Evolutionary conservation across 1,284 basidiomycete genomes (phyloP).

Genomic region (Moesziomyces parantarcticus): DNA sequence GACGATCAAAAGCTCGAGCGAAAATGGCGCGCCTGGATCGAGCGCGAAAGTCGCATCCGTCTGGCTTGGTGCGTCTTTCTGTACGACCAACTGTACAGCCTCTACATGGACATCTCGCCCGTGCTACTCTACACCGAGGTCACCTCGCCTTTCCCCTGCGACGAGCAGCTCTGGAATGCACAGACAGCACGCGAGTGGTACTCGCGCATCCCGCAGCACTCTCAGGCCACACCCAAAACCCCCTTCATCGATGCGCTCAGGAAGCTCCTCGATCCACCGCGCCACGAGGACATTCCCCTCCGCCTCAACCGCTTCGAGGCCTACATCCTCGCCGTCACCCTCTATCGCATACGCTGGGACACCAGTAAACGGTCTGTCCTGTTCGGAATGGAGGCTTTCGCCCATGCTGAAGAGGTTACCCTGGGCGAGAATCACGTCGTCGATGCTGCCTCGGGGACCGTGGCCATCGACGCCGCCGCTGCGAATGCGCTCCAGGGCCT

Average conservation of each 20-base stretch:
- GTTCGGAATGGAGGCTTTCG: conserved; percentile 11
- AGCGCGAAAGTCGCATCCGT: conserved; percentile 11
- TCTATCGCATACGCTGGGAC: conserved; percentile 28
- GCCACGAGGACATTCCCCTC: conserved; percentile 11
- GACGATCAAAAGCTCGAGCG: conserved; percentile 7
- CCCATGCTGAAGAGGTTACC: conserved; percentile 10
- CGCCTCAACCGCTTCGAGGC: conserved; percentile 22
- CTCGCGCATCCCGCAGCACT: background rate
- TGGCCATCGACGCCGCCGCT: conserved; percentile 8
- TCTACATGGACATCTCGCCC: conserved; percentile 24
- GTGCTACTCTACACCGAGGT: conserved; percentile 16
- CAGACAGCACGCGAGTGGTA: conserved; percentile 10
- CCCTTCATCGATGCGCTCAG: conserved; percentile 8
- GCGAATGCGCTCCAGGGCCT: conserved; percentile 8
- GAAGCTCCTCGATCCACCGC: conserved; percentile 14
- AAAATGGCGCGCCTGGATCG: conserved; percentile 17
- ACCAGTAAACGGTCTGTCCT: conserved; percentile 10
- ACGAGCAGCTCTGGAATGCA: conserved; percentile 23
- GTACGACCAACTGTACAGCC: conserved; percentile 20
- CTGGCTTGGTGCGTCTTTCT: conserved; percentile 25
- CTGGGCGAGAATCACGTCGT: conserved; percentile 6
- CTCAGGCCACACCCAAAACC: conserved; percentile 1
- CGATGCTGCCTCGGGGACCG: conserved; percentile 7
- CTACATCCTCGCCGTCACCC: conserved; percentile 19
- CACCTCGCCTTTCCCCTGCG: conserved; percentile 16